Base-by-base conservation (phyloP, 2,329 filamentous ascomycete genomes). In the Phialophora chinensis region DNA sequence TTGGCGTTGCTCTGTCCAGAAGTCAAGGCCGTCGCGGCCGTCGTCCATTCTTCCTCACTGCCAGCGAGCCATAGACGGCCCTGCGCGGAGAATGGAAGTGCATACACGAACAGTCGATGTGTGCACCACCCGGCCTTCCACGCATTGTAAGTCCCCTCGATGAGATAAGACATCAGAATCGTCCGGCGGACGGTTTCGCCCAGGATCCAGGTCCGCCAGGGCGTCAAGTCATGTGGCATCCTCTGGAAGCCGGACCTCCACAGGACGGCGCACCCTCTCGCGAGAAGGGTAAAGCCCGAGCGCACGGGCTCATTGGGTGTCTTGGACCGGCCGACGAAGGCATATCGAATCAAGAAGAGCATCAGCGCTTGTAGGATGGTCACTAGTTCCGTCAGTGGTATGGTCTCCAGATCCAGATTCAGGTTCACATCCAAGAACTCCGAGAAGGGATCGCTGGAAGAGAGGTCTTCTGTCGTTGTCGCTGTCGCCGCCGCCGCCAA, bases 161-260 rank as follows among this genome's bases (percentile, higher is more conserved):
- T n/a, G 14, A 65, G 49, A 49, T 35, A 60, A 10, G 31, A 42
- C 56, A 60, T 60, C 17, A 60, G 50, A 4, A 65, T 56, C n/a
- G 49, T 49, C 14, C 62, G 56, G 25, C 62, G 62, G 4, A 65
- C 49, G 17, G 35, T 60, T 29, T 65, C 56, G 12, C 35, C 62
- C 35, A 60, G 27, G 17, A 60, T 49, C 62, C 62, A 65, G 4
- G 49, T 44, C 17, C 50, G 47, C 62, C 62, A 65, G 20, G 29
- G 56, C 11, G 55, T 38, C 14, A 60, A 47, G 31, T 59, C 20
- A 5, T 11, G 6, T 1, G 62, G 55, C 44, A 59, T 64, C 14
- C 23, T 33, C 7, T 47, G 7, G 23, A 44, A 20, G 27, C 14
- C 29, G 27, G 29, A 14, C 2, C 25, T 56, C 53, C 53, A 56